These are phyloP conservation scores for Agastache rugosa DNA, from an alignment of 257 asterid genomes.

Conservation along the genomic window DNA sequence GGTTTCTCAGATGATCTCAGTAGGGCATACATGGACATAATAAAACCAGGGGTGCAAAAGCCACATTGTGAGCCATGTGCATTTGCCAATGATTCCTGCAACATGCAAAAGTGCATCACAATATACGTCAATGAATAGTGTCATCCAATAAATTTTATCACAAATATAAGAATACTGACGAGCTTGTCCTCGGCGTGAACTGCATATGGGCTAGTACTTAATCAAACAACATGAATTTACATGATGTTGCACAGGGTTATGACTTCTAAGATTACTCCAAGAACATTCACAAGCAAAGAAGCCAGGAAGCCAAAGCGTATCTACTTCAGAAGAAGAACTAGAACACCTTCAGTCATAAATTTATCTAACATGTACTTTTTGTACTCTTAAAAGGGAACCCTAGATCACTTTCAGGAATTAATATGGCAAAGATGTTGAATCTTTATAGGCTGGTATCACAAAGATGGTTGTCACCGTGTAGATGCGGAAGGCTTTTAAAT, in stretches of 20 bases:
- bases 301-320: background rate
- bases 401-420: background rate
- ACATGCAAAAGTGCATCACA: conserved; percentile 31
- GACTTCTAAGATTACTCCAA: background rate
- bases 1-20: conserved; percentile 72
- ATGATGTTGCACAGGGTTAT: background rate
- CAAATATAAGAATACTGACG: background rate
- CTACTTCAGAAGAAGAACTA: conserved; percentile 12
- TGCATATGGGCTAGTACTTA: background rate
- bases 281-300: background rate
- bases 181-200: conserved; percentile 2
- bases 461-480: background rate
- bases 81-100: conserved; percentile 85
- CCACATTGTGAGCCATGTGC: conserved; percentile 98
- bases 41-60: conserved; percentile 96
- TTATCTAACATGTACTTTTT: conserved; percentile 8
- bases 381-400: background rate
- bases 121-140: conserved; percentile 16
- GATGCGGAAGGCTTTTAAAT: background rate
- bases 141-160: conserved; percentile 8
- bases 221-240: background rate
- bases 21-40: conserved; percentile 95
- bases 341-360: background rate
- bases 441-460: background rate
- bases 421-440: background rate